Conservation (phyloP, 257 asterid species). For the Salvia hispanica region DNA sequence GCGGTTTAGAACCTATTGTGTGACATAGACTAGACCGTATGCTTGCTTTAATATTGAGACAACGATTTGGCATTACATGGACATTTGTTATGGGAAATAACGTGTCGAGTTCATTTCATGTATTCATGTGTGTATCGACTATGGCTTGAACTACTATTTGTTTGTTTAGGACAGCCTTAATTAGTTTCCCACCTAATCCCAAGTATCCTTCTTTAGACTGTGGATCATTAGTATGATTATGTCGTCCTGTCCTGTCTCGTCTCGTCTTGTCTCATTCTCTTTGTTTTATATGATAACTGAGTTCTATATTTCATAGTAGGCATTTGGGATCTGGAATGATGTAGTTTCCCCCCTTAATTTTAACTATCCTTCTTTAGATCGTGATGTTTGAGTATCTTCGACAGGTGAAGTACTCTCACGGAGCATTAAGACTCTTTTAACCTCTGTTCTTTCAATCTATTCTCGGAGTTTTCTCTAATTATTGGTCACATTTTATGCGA, state of each 20-base stretch:
- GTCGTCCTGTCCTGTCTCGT: too few species aligned
- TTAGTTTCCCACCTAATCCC: background rate
- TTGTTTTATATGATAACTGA: too few species aligned
- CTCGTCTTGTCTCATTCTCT: too few species aligned
- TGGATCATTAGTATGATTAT: background rate
- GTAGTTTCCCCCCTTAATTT: too few species aligned
- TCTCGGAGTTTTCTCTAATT: slow-evolving; percentile 1
- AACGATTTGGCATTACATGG: too few species aligned
- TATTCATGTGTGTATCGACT: background rate
- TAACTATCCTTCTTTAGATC: too few species aligned
- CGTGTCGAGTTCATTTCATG: background rate
- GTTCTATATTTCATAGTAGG: too few species aligned
- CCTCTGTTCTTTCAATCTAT: background rate
- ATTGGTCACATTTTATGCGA: background rate
- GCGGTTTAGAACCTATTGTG: background rate
- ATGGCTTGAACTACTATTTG: background rate
- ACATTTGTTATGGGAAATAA: background rate
- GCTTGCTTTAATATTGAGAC: background rate
- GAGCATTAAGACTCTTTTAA: background rate
- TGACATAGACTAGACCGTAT: background rate
- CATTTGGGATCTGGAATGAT: too few species aligned
- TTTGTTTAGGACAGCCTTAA: background rate
- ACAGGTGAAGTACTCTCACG: background rate
- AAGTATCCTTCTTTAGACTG: background rate
- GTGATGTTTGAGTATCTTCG: background rate